Percentiles rank a stretch among this genome's conserved stretches.
phyloP scores from a whole-genome alignment of 371 early-diverging fungal species.

The Mucor mucedo region DNA sequence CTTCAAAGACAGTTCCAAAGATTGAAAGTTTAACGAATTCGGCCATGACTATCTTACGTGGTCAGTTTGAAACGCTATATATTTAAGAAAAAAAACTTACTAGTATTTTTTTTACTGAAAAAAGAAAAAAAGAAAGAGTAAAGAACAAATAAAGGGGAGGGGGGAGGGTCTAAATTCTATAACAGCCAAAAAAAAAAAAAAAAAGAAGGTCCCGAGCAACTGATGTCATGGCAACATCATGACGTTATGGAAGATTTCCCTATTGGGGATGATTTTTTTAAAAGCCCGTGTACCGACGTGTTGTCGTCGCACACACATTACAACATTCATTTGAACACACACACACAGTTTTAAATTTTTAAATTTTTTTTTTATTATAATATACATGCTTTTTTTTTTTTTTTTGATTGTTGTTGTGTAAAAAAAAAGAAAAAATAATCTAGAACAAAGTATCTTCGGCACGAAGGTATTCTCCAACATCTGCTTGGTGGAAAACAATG shows the following conservation, averaged over 20 bases:
- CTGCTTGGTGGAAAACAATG: slow-evolving; percentile 97
- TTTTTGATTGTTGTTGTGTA: neutral
- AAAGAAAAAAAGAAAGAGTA: neutral
- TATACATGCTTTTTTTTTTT: neutral
- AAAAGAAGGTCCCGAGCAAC: slow-evolving; percentile 25
- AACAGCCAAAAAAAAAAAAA: slow-evolving; percentile 12
- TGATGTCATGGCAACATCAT: slow-evolving; percentile 35
- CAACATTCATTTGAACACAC: too few species aligned
- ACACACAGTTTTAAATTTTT: too few species aligned
- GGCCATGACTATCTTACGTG: slow-evolving; percentile 55
- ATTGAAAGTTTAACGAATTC: slow-evolving; percentile 87
- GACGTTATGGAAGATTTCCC: slow-evolving; percentile 9
- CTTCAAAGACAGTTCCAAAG: slow-evolving; percentile 93
- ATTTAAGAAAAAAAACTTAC: neutral
- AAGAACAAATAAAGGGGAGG: slow-evolving; percentile 4
- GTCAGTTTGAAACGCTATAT: neutral
- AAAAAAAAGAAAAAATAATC: neutral
- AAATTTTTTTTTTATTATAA: too few species aligned
- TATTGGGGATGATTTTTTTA: neutral
- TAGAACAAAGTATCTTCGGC: slow-evolving; percentile 91
- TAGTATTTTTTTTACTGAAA: slow-evolving; percentile 34
- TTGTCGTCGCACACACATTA: too few species aligned
- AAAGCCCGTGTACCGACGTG: slow-evolving; percentile 1
- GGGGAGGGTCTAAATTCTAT: neutral
- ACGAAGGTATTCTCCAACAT: slow-evolving; percentile 98